phyloP scores from a whole-genome alignment of 345 rosid genomes.

The Populus nigra region DNA sequence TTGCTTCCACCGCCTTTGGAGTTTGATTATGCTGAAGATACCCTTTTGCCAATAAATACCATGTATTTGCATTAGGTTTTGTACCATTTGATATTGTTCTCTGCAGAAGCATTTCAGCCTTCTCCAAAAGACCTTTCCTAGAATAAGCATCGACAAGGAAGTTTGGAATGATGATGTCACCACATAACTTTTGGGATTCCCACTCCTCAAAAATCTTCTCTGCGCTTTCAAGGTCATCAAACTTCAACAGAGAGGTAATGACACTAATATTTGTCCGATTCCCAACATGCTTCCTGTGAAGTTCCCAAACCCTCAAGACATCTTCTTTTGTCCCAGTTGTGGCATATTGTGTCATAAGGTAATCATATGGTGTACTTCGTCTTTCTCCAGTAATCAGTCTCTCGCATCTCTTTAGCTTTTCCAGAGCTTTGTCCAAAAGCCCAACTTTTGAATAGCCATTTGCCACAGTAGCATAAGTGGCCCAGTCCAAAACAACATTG shows the following conservation, averaged over 20 bases:
- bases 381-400: conserved; percentile 9
- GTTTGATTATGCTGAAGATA: conserved; percentile 20
- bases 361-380: conserved; percentile 8
- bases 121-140: conserved; percentile 32
- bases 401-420: conserved; percentile 36
- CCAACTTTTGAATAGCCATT: conserved; percentile 24
- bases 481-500: conserved; percentile 22
- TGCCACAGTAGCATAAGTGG: conserved; percentile 14
- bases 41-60: conserved; percentile 30
- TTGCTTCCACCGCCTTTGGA: conserved; percentile 24
- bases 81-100: conserved; percentile 20
- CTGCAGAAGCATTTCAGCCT: conserved; percentile 27
- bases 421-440: conserved; percentile 27
- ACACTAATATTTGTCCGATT: conserved; percentile 18
- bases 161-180: conserved; percentile 31
- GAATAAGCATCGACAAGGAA: conserved; percentile 28
- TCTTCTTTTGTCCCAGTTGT: conserved; percentile 39
- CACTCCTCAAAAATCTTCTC: conserved; percentile 41
- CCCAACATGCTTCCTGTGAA: conserved; percentile 14
- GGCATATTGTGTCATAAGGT: conserved; percentile 34
- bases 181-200: conserved; percentile 17
- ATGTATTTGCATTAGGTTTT: conserved; percentile 20
- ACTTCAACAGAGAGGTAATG: conserved; percentile 31
- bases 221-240: conserved; percentile 42
- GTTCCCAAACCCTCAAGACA: conserved; percentile 39